Conservation (phyloP, 140 eudicot species). For the Senecio squalidus region DNA sequence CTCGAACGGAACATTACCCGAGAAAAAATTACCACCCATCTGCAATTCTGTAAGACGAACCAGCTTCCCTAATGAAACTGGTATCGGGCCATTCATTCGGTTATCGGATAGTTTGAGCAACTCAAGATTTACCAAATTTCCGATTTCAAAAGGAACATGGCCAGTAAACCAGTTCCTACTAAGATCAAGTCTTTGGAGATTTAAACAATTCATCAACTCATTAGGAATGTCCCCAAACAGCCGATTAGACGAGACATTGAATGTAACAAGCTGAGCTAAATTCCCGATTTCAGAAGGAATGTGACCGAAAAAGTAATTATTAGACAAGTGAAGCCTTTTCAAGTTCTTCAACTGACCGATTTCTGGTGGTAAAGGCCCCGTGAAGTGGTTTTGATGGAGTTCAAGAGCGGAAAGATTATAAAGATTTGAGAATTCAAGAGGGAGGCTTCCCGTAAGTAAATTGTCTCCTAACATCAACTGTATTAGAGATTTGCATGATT, state of each 20-base stretch:
- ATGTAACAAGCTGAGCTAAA: conserved; percentile 61
- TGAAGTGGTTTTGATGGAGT: conserved; percentile 61
- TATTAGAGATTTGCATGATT: conserved; percentile 67
- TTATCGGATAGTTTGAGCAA: conserved; percentile 83
- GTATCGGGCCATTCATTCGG: conserved; percentile 52
- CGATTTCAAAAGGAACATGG: conserved; percentile 52
- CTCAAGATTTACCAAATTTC: conserved; percentile 67
- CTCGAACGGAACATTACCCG: conserved; percentile 66
- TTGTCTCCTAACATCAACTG: conserved; percentile 78
- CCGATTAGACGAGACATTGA: conserved; percentile 70
- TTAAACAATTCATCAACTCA: conserved; percentile 60
- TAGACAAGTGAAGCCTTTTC: conserved; percentile 63
- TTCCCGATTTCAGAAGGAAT: conserved; percentile 77
- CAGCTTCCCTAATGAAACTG: conserved; percentile 59
- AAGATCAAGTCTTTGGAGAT: conserved; percentile 84
- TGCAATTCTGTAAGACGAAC: conserved; percentile 74
- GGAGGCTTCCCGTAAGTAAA: conserved; percentile 71
- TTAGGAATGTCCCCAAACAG: conserved; percentile 65
- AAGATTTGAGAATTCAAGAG: conserved; percentile 55
- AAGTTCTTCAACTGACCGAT: conserved; percentile 58
- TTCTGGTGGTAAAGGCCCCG: conserved; percentile 72
- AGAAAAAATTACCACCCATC: conserved; percentile 85
- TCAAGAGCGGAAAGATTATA: conserved; percentile 79
- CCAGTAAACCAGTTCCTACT: conserved; percentile 70
- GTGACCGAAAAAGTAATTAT: conserved; percentile 56